Percentiles rank a stretch among this genome's conserved stretches.
phyloP scores from a whole-genome alignment of 192 early-diverging fungal genomes.

The Backusella tarrabulga region DNA sequence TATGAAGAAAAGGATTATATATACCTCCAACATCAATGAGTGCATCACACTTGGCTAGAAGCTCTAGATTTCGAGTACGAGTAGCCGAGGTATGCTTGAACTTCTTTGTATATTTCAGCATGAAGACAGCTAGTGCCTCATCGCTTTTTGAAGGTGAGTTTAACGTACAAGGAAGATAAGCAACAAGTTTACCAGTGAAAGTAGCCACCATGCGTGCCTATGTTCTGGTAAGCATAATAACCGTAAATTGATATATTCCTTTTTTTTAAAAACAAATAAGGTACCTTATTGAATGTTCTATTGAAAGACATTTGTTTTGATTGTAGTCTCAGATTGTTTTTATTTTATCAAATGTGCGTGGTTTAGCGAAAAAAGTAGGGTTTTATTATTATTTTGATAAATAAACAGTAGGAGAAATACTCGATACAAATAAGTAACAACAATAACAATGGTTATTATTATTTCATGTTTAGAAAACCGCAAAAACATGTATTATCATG shows the following conservation, averaged over 20 bases:
- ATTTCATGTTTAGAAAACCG: not conserved
- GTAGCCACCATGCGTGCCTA: conserved; percentile 78
- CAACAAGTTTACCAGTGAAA: conserved; percentile 57
- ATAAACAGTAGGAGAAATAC: too few species aligned
- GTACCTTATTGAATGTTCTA: too few species aligned
- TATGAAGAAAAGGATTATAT: conserved; percentile 65
- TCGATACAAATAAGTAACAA: too few species aligned
- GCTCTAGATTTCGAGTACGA: conserved; percentile 73
- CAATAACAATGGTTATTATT: not conserved
- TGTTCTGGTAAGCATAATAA: conserved; percentile 7
- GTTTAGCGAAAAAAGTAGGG: not conserved
- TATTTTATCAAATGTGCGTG: not conserved
- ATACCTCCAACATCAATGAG: conserved; percentile 89
- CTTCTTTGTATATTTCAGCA: conserved; percentile 61
- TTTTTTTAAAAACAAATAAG: too few species aligned
- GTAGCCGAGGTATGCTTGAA: conserved; percentile 61
- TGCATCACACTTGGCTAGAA: conserved; percentile 63
- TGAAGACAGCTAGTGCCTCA: conserved; percentile 82
- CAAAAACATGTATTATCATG: not conserved
- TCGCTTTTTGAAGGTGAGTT: conserved; percentile 45
- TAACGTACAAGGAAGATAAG: not conserved
- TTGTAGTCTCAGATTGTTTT: not conserved
- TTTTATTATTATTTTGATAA: not conserved
- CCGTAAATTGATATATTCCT: too few species aligned
- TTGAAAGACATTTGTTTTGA: too few species aligned